phyloP scores from a whole-genome alignment of 257 asterid genomes.

The Leonotis leonurus region DNA sequence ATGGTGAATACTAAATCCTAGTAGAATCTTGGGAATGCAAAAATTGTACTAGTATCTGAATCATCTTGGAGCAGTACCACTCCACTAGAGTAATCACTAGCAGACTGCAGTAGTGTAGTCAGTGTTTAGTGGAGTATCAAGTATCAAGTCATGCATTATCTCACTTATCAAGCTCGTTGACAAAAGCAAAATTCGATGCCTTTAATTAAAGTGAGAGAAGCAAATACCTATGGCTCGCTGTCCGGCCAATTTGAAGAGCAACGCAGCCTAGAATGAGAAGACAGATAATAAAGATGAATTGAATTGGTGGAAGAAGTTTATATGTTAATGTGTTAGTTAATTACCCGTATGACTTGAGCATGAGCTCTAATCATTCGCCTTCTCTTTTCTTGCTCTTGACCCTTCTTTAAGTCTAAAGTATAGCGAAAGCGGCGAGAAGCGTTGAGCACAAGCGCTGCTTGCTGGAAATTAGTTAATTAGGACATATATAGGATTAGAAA shows the following conservation, averaged over 20 bases:
- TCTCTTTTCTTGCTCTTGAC: slow-evolving; percentile 61
- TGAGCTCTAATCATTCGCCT: slow-evolving; percentile 84
- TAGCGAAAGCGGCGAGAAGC: slow-evolving; percentile 94
- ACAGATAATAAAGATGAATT: too few relatives aligned
- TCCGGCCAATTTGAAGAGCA: slow-evolving; percentile 92
- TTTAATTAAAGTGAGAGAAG: background rate
- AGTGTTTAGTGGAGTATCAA: too few relatives aligned
- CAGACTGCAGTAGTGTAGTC: too few relatives aligned
- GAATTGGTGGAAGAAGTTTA: background rate
- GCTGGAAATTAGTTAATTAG: slow-evolving; percentile 32
- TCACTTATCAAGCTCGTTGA: too few relatives aligned
- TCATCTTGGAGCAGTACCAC: too few relatives aligned
- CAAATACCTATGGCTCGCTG: slow-evolving; percentile 76
- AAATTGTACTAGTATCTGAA: background rate
- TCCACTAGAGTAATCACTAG: too few relatives aligned
- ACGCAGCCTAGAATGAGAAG: slow-evolving; percentile 60
- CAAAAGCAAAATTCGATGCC: too few relatives aligned
- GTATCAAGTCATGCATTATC: too few relatives aligned
- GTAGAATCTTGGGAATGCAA: background rate
- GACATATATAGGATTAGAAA: too few relatives aligned
- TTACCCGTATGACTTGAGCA: slow-evolving; percentile 96
- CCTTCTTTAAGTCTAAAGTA: slow-evolving; percentile 76
- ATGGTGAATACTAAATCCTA: background rate
- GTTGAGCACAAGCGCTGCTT: slow-evolving; percentile 93
- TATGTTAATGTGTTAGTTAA: background rate